These are phyloP conservation scores for Marasmius fiardii DNA, from an alignment of 1,284 basidiomycete genomes.

Conservation along the genomic window DNA sequence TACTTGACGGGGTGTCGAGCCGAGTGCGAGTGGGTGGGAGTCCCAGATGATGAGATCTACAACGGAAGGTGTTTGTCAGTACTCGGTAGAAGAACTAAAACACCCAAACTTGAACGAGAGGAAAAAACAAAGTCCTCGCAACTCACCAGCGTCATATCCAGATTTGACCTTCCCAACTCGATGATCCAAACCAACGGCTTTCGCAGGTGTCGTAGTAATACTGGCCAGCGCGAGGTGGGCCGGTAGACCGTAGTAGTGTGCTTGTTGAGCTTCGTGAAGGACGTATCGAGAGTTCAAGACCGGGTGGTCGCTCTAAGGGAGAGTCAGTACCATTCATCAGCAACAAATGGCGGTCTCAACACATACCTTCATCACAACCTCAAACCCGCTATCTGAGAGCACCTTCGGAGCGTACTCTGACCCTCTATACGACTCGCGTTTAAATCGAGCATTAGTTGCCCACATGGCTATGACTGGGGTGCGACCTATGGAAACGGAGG, in stretches of 20 bases:
- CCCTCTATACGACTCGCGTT: slow-evolving; percentile 75
- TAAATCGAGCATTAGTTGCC: slow-evolving; percentile 67
- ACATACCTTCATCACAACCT: slow-evolving; percentile 65
- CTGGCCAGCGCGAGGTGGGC: slow-evolving; percentile 49
- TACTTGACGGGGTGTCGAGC: slow-evolving; percentile 61
- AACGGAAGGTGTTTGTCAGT: too few species aligned
- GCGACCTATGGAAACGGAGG: slow-evolving; percentile 35
- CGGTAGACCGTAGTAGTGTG: slow-evolving; percentile 60
- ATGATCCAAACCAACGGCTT: slow-evolving; percentile 63
- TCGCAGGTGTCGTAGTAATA: slow-evolving; percentile 67
- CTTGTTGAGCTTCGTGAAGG: slow-evolving; percentile 86
- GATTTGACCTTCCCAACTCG: slow-evolving; percentile 60
- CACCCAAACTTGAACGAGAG: background rate
- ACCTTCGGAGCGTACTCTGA: slow-evolving; percentile 78
- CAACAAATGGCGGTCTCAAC: too few species aligned
- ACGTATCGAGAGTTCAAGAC: slow-evolving; percentile 76
- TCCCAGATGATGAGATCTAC: slow-evolving; percentile 55
- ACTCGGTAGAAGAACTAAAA: too few species aligned
- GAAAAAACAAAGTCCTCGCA: background rate
- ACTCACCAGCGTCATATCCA: slow-evolving; percentile 44
- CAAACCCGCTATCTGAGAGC: slow-evolving; percentile 61
- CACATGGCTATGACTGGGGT: slow-evolving; percentile 80
- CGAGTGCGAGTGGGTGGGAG: slow-evolving; percentile 62
- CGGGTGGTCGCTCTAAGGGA: slow-evolving; percentile 76
- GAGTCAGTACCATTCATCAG: too few species aligned